Base-by-base conservation (phyloP, 2,329 filamentous ascomycete genomes). In the Cercospora beticola region DNA sequence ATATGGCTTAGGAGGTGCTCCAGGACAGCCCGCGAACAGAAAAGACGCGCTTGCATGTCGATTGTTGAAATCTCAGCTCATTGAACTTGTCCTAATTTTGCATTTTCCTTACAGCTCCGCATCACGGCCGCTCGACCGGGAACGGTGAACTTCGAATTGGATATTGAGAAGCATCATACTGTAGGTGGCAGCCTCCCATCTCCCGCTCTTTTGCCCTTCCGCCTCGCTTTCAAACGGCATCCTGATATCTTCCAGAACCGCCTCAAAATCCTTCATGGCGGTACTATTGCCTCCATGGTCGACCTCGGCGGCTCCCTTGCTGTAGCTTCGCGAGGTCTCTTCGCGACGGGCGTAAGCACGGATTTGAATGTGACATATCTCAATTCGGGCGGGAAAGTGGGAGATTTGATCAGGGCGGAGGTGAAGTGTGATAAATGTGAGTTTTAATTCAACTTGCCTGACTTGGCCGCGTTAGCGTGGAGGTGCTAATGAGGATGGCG, bases 211-310 rank as follows among this genome's bases (percentile, higher is more conserved):
- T 3, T 52, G 40, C 7, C 3, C 49, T 12, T 12, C 26, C 23
- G 2, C 31, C 23, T 43, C 21, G 12, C 26, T 56, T 18, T 9
- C 30, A 6, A 16, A 63, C 10, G 16, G 31, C 9, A 18, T 8
- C 3, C 61, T 31, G 8, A 54, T n/a, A 5, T 30, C n/a, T 14
- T 8, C 4, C 23, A 93, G 90, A 94, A 94, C 76, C 89, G 92
- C 1, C 83, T 94, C 0, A 86, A 88, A 64, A 93, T 90, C 40
- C 85, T 94, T 30, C 92, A 94, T 74, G 92, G 92, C 18, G 92
- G 92, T 4, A 92, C 91, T 0, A 89, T 94, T 30, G 92, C 92
- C 3, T 91, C 89, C 76, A 89, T 94, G 81, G 87, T 89, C 58
- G 88, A 91, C 72, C 85, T 90, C 0, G 88, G 89, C 4, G 89